Percentiles rank a stretch among this genome's conserved stretches.
Evolutionary conservation across 139 green algal genomes (phyloP).

Genomic region (Picochlorum sp.): DNA sequence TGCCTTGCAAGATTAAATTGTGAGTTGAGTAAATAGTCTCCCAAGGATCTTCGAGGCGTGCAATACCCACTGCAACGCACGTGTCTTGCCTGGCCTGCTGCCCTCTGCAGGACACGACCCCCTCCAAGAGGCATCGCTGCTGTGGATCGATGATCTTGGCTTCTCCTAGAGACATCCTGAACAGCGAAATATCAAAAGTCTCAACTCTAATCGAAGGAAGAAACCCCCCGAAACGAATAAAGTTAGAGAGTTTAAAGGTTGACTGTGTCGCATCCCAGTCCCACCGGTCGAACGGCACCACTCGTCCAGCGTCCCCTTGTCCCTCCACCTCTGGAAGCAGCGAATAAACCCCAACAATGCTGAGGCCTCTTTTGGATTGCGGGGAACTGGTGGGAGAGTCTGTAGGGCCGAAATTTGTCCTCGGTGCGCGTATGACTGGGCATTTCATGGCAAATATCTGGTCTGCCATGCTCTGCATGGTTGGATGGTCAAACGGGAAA

Average conservation of each 20-base stretch:
- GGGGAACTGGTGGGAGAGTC: too few relatives aligned
- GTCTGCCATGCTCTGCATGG: conserved; percentile 1
- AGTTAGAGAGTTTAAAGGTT: neutral
- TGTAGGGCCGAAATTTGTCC: too few relatives aligned
- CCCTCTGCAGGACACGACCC: neutral
- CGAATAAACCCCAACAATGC: neutral
- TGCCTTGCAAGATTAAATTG: conserved; percentile 1
- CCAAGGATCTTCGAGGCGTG: conserved; percentile 18
- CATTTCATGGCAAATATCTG: neutral
- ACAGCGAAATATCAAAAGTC: conserved; percentile 36
- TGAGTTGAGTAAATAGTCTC: neutral
- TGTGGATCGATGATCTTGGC: conserved; percentile 49
- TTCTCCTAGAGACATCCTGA: conserved; percentile 31
- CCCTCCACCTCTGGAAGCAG: neutral
- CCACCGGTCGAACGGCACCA: conserved; percentile 45
- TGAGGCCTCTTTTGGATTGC: neutral
- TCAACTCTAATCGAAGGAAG: conserved; percentile 11
- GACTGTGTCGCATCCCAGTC: conserved; percentile 21
- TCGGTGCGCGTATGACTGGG: too few relatives aligned
- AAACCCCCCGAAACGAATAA: conserved; percentile 49
- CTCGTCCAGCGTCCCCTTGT: conserved; percentile 22
- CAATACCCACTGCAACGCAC: conserved; percentile 35
- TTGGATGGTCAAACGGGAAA: conserved; percentile 7
- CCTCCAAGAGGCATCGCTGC: conserved; percentile 59
- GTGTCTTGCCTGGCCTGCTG: neutral